Evolutionary conservation across 2,329 filamentous ascomycete species (phyloP).

Genomic region (Zasmidium angulare): DNA sequence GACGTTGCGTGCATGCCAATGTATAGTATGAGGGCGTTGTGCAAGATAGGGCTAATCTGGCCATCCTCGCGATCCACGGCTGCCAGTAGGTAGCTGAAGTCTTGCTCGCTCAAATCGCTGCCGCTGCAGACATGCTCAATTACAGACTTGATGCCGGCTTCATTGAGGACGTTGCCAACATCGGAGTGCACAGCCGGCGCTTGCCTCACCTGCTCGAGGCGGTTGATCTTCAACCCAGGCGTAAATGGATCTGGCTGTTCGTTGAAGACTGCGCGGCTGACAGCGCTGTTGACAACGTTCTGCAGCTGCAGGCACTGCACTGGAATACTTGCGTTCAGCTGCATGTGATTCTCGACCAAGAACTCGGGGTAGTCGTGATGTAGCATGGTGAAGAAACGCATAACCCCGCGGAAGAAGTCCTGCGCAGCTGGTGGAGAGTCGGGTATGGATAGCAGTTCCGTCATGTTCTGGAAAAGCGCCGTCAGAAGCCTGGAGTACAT

Average conservation of each 20-base stretch:
- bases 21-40: slow-evolving; percentile 82
- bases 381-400: slow-evolving; percentile 80
- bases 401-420: slow-evolving; percentile 78
- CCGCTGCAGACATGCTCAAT: slow-evolving; percentile 51
- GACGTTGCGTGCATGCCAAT: slow-evolving; percentile 71
- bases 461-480: slow-evolving; percentile 59
- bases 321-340: slow-evolving; percentile 77
- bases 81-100: slow-evolving; percentile 74
- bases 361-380: slow-evolving; percentile 97
- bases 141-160: slow-evolving; percentile 53
- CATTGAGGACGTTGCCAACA: slow-evolving; percentile 51
- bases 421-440: slow-evolving; percentile 69
- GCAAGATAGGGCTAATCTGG: slow-evolving; percentile 52
- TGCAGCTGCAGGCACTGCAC: slow-evolving; percentile 82
- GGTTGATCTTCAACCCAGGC: slow-evolving; percentile 72
- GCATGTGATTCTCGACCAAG: slow-evolving; percentile 80
- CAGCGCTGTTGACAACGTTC: slow-evolving; percentile 83
- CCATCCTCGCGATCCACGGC: slow-evolving; percentile 60
- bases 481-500: slow-evolving; percentile 65
- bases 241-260: slow-evolving; percentile 75
- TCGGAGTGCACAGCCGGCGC: slow-evolving; percentile 66
- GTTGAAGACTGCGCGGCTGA: slow-evolving; percentile 62
- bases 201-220: slow-evolving; percentile 70
- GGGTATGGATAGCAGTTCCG: slow-evolving; percentile 74
- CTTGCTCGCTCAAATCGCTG: slow-evolving; percentile 60